Percentiles rank a stretch among this genome's conserved stretches.
Conservation (phyloP, 768 basidiomycete species). For the Sarcodon aspratus region DNA sequence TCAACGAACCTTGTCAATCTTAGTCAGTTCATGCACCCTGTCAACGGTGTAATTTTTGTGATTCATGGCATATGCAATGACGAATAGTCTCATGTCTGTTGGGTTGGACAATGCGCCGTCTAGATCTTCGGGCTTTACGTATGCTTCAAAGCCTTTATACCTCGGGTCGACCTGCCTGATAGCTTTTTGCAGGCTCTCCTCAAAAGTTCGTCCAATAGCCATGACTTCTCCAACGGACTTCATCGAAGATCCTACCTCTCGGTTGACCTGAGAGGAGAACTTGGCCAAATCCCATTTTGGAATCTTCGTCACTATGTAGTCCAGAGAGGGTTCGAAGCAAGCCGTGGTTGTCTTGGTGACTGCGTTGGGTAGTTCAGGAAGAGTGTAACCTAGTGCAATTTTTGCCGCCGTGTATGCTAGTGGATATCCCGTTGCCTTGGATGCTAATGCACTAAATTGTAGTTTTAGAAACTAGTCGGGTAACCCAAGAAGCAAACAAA, state of each 20-base stretch:
- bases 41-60: slow-evolving; percentile 87
- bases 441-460: slow-evolving; percentile 71
- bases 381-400: slow-evolving; percentile 93
- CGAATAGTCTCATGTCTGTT: slow-evolving; percentile 94
- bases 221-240: slow-evolving; percentile 99
- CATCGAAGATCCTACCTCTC: slow-evolving; percentile 95
- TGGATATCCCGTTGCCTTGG: slow-evolving; percentile 98
- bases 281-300: slow-evolving; percentile 99
- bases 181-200: slow-evolving; percentile 97
- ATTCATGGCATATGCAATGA: slow-evolving; percentile 97
- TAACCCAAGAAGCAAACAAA: slow-evolving; percentile 10
- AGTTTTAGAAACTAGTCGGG: slow-evolving; percentile 2
- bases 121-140: slow-evolving; percentile 77
- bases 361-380: slow-evolving; percentile 96
- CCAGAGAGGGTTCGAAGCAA: slow-evolving; percentile 96
- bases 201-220: slow-evolving; percentile 98
- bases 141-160: slow-evolving; percentile 96
- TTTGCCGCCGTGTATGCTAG: slow-evolving; percentile 99
- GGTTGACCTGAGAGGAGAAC: slow-evolving; percentile 88
- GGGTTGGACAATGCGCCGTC: slow-evolving; percentile 71
- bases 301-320: slow-evolving; percentile 99
- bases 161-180: slow-evolving; percentile 95
- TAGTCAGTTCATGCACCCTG: slow-evolving; percentile 83
- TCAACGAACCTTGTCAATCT: slow-evolving; percentile 81
- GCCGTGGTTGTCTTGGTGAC: slow-evolving; percentile 99